Conservation (phyloP, 2,329 filamentous ascomycete genomes). For the Colletotrichum shisoi region DNA sequence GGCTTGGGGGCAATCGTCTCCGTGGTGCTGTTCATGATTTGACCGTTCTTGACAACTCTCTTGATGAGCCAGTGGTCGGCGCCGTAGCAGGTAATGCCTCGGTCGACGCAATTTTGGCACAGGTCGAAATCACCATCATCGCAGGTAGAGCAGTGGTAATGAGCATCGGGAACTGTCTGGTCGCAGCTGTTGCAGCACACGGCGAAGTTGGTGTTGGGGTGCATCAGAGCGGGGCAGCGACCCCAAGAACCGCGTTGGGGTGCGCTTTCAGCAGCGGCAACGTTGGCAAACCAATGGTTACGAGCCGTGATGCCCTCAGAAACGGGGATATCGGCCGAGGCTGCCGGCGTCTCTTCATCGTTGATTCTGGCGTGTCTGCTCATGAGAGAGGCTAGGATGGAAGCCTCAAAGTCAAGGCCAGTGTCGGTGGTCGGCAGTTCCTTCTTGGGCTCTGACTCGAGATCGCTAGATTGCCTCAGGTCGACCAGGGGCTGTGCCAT, state of each 20-base stretch:
- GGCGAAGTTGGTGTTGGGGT: slow-evolving; percentile 65
- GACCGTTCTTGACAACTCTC: slow-evolving; percentile 79
- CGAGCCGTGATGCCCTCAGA: slow-evolving; percentile 43
- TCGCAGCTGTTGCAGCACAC: slow-evolving; percentile 96
- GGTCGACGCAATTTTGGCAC: slow-evolving; percentile 79
- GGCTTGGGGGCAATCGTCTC: slow-evolving; percentile 76
- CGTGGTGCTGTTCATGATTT: slow-evolving; percentile 84
- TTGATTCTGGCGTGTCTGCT: slow-evolving; percentile 38
- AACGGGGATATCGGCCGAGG: slow-evolving; percentile 41
- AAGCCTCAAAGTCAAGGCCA: slow-evolving; percentile 39
- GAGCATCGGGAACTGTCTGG: slow-evolving; percentile 76
- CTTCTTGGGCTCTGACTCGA: slow-evolving; percentile 31
- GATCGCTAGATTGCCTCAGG: slow-evolving; percentile 41
- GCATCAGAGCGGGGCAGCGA: slow-evolving; percentile 33
- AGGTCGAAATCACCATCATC: slow-evolving; percentile 95
- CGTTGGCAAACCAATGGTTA: slow-evolving; percentile 47
- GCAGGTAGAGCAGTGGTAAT: slow-evolving; percentile 95
- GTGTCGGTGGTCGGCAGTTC: slow-evolving; percentile 36
- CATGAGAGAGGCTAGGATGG: slow-evolving; percentile 38
- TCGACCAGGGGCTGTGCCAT: slow-evolving; percentile 39
- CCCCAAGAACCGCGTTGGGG: slow-evolving; percentile 20
- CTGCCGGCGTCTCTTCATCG: slow-evolving; percentile 23
- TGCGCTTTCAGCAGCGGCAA: slow-evolving; percentile 19
- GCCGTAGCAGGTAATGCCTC: slow-evolving; percentile 78
- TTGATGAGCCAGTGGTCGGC: slow-evolving; percentile 94